Evolutionary conservation across 108 stramenopile genomes (phyloP).

Genomic region (Schizochytrium sp.): DNA sequence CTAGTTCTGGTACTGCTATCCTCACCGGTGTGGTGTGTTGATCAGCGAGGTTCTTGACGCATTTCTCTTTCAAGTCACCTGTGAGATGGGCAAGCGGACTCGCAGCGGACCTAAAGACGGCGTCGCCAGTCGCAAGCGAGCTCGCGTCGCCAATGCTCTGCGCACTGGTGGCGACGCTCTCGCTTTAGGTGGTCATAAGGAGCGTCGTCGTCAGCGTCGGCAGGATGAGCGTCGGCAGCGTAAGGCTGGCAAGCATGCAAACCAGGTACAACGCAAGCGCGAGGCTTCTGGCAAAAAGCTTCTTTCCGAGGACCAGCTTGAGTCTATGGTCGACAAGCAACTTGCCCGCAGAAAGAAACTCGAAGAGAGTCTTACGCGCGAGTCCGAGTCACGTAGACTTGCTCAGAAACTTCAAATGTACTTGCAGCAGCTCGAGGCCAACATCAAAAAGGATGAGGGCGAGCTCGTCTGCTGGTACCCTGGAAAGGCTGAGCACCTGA

Average conservation of each 20-base stretch:
- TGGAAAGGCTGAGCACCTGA: slow-evolving; percentile 48
- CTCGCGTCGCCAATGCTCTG: not conserved
- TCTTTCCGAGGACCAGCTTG: not conserved
- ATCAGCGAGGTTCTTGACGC: no score
- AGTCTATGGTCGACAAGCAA: slow-evolving; percentile 16
- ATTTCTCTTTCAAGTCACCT: no score
- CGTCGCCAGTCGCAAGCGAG: not conserved
- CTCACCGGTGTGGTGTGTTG: no score
- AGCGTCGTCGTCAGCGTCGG: not conserved
- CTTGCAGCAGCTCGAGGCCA: slow-evolving; percentile 49
- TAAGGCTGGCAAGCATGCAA: not conserved
- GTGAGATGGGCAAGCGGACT: not conserved
- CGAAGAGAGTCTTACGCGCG: slow-evolving; percentile 13
- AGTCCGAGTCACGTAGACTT: not conserved
- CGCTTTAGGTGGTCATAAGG: slow-evolving; percentile 3
- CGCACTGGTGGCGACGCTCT: not conserved
- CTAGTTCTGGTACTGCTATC: no score
- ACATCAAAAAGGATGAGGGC: slow-evolving; percentile 20
- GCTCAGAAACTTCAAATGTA: not conserved
- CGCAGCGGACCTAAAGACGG: not conserved
- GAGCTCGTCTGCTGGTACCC: slow-evolving; percentile 55
- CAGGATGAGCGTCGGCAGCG: not conserved
- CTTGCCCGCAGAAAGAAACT: slow-evolving; percentile 7
- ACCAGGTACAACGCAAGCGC: not conserved
- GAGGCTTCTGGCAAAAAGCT: not conserved